Base-by-base conservation (phyloP, 768 basidiomycete species). In the Nevesoporus exiguus region DNA sequence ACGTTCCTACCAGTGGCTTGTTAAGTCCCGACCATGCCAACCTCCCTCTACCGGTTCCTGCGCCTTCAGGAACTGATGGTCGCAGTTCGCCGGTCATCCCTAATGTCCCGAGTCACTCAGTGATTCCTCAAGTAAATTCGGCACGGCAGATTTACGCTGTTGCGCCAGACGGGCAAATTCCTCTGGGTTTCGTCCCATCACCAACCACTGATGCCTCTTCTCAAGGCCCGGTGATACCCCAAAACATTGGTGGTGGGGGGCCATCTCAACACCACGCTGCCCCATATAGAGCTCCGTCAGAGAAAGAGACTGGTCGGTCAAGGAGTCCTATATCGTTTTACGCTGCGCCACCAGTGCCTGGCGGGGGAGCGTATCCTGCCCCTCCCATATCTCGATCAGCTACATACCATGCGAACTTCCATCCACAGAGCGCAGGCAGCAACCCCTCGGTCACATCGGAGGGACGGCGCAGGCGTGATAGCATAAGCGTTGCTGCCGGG, bases 21-120 rank as follows among this genome's bases (percentile, higher is more conserved):
- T 36, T 70, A n/a, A 70, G 69, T 49, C 69, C 69, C 10, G 69
- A 70, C 30, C 68, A 70, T 11, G 69, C 69, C 34, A 34, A 71
- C 47, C 60, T 40, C 17, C 62, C 70, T 1, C 52, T 70, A 14
- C 69, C 69, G 14, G 22, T 68, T 3, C 57, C 70, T 37, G 51
- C 54, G 13, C 64, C 61, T 17, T 15, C 57, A 25, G 41, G 50
- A 5, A 29, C 57, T 17, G 46, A 25, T 45, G 47, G 52, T 27
- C 68, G 54, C 39, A 27, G 48, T 51, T 52, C 58, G 0, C 58
- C 64, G 21, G 53, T 52, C 8, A 52, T 57, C 9, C 62, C 65
- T 25, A 54, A 54, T 14, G 50, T 45, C n/a, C 56, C 62, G n/a
- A 55, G 43, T 29, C 49, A 60, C 3, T 57, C 62, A 2, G 47